Base-by-base conservation (phyloP, 2,329 filamentous ascomycete genomes). In the Exophiala dermatitidis region DNA sequence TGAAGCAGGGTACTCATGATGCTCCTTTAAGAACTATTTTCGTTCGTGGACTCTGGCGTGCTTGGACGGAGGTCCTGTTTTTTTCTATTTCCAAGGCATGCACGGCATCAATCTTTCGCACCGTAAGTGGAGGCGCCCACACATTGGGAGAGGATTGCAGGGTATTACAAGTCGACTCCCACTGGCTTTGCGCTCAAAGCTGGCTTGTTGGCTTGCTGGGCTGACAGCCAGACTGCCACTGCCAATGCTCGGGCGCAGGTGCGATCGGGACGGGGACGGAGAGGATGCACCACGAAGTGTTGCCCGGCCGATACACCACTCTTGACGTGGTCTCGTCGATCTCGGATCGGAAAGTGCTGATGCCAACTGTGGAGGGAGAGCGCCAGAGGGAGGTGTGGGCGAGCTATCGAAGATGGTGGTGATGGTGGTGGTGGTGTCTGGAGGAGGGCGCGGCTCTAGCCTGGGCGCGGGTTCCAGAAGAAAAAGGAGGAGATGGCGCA, bases 1-100 rank as follows among this genome's bases (percentile, higher is more conserved):
- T 60, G 59, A 51, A 63, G 54, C 38, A 63, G 44, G 51, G 61
- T 63, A 54, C 61, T 63, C 61, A 63, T 63, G 60, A 53, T 50
- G 52, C 43, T 53, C 42, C 51, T 51, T 57, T 50, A 50, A 49
- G 36, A 46, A 46, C 32, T 29, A 46, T 45, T 41, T 45, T 49
- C 36, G 31, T 46, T n/a, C 38, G 50, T 41, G 37, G 34, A 34
- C 30, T 45, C 42, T 41, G 49, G 50, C 26, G 45, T 43, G 48
- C 49, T 36, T 49, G 30, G 42, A 54, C 48, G 53, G 54, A 54
- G 41, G 53, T 59, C 48, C 50, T 57, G 52, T 54, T 52, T 50
- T 54, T 46, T 59, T 46, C 50, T 57, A 53, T 54, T 52, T 50
- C 54, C 48, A 49, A 48, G 51, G 54, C 57, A 59, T 57, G 50